Evolutionary conservation across 805 yeast species (phyloP), one percentile per base, ranked within the genome.

Genomic region (Hanseniaspora meyeri): DNA sequence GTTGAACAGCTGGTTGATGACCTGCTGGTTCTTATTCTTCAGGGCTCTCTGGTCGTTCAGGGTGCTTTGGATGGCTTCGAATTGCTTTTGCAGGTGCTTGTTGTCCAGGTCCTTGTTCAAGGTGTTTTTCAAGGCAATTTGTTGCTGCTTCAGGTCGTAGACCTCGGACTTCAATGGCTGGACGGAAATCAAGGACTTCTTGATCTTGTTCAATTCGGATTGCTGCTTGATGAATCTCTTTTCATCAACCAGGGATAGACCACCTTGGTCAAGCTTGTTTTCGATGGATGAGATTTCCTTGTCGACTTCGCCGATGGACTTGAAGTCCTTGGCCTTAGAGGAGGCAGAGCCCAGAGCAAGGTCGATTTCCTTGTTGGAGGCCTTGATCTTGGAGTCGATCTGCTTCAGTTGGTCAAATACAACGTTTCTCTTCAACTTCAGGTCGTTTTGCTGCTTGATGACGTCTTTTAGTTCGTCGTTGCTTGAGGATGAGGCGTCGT

Each of bases 201-300:
- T 81, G 67, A 85, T 73, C 72, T 87, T 88, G 72, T 91, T 82
- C 69, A 93, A 79, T 48, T 82, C 70, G 53, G 88, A 78, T 77
- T 88, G 85, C 73, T 91, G 97, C 73, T 86, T 86, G 62, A 93
- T 81, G 61, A 77, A 72, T 66, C 82, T 78, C 74, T 87, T 84
- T 77, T 93, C 99, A 61, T 91, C 96, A 55, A 89, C 97, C 66
- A 93, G 80, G 64, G 87, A 80, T 68, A 93, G 76, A 48, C 77
- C 71, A 60, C 97, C 97, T 51, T 85, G 72, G 57, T 85, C 87
- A 60, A 93, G 83, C 62, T 77, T 74, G 45, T 76, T 77, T 68
- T 93, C 97, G 65, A 88, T 78, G 61, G 74, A 74, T 58, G 68
- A 67, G 65, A 86, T 76, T 69, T 83, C 80, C 58, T 74, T 73